Base-by-base conservation (phyloP, 2,329 filamentous ascomycete species). In the Tolypocladium cylindrosporum region DNA sequence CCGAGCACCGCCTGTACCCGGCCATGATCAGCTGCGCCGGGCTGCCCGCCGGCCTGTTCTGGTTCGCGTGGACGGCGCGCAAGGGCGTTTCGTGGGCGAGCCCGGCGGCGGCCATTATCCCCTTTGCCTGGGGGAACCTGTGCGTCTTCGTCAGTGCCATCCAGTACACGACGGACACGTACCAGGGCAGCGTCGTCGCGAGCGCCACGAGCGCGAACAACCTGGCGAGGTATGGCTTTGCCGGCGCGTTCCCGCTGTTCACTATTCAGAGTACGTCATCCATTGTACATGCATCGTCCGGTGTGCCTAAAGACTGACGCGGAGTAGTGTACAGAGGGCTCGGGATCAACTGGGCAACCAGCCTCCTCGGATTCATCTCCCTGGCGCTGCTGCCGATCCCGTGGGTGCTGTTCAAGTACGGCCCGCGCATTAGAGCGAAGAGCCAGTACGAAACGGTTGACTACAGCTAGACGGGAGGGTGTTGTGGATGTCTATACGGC, bases 81-180 rank as follows among this genome's bases (percentile, higher is more conserved):
- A 58, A 62, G 1, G 72, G 71, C 8, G 65, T 79, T 1, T 74
- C 75, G 4, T 85, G 81, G 79, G 77, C 75, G 0, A 75, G 76
- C 27, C 76, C 80, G 0, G 74, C 78, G 0, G 67, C 79, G 0
- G 78, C 80, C 4, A 79, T 82, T 9, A 71, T 84, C 3, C 73
- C 79, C 0, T 86, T 86, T 63, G 80, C 80, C 0, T 84, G 79
- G 76, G 83, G 83, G 1, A 85, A 85, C 62, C 68, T 86, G 1
- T 81, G 77, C 59, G 72, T 87, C 2, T 86, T 86, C 62, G 75
- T 84, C 60, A 74, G 76, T 57, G 73, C 76, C 3, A 71, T 77
- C 16, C 76, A 74, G 64, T 86, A 85, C 63, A 74, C 78, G 1
- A 71, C 79, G 8, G 84, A 87, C 63, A 77, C 78, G 0, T 87